A percentile compares a stretch with the other conserved stretches of the same genome.
Conservation (phyloP, 805 yeast genomes). For the Ogataea angusta region DNA sequence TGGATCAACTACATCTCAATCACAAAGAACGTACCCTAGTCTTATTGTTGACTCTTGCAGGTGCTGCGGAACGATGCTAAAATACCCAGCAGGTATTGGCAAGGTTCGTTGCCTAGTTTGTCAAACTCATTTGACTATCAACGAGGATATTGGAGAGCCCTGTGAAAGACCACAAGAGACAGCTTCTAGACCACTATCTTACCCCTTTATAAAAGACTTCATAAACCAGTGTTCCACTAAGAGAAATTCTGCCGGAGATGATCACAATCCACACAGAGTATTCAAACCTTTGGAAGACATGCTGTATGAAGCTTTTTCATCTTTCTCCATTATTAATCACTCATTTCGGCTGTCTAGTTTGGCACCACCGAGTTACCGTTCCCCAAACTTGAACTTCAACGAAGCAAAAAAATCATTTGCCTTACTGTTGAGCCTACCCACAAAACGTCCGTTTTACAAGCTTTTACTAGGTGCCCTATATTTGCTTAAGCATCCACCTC, state of each 20-base stretch:
- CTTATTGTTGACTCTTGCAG: conserved; percentile 33
- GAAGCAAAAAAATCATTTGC: conserved; percentile 47
- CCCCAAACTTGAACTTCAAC: conserved; percentile 49
- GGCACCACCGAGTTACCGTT: conserved; percentile 29
- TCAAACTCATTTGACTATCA: conserved; percentile 35
- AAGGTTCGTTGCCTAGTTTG: conserved; percentile 64
- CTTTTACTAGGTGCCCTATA: conserved; percentile 51
- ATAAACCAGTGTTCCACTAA: conserved; percentile 34
- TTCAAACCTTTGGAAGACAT: conserved; percentile 51
- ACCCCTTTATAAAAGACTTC: conserved; percentile 31
- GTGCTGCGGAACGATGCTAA: conserved; percentile 46
- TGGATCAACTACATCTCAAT: too few species aligned
- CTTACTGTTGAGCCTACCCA: conserved; percentile 48
- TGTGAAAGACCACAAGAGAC: not conserved
- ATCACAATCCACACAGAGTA: conserved; percentile 18
- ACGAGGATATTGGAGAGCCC: not conserved
- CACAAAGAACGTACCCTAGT: too few species aligned
- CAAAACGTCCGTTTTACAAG: conserved; percentile 56
- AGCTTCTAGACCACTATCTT: conserved; percentile 25
- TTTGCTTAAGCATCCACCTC: conserved; percentile 50
- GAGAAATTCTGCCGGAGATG: not conserved
- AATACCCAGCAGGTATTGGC: conserved; percentile 33
- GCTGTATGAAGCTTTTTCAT: conserved; percentile 46
- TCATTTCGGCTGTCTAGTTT: conserved; percentile 46
- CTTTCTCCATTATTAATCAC: conserved; percentile 43